A percentile compares a stretch with the other conserved stretches of the same genome.
Evolutionary conservation across 2,329 filamentous ascomycete genomes (phyloP).

Genomic region (Sordariomycetes sp.): DNA sequence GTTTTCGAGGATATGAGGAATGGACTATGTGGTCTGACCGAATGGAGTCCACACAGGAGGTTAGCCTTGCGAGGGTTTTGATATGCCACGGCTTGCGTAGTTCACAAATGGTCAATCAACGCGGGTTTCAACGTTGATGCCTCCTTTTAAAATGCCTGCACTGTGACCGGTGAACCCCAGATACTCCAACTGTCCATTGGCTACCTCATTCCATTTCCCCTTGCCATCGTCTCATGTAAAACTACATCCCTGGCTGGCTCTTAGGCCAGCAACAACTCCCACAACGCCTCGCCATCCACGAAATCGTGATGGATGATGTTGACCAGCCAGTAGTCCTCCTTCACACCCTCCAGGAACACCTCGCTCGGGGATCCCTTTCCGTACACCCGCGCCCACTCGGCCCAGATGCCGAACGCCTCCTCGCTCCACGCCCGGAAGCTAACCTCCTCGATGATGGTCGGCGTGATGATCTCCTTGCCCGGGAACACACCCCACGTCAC

Average conservation of each 20-base stretch:
- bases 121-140: neutral
- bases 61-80: too few relatives aligned
- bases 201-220: neutral
- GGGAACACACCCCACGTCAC: conserved; percentile 97
- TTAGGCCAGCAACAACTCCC: conserved; percentile 50
- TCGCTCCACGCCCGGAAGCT: conserved; percentile 91
- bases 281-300: conserved; percentile 59
- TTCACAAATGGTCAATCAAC: too few relatives aligned
- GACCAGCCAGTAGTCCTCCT: conserved; percentile 73
- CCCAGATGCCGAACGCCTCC: conserved; percentile 93
- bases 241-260: neutral
- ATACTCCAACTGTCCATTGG: neutral
- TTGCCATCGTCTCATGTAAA: neutral
- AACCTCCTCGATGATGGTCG: conserved; percentile 92
- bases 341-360: conserved; percentile 56
- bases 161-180: neutral
- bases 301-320: conserved; percentile 82
- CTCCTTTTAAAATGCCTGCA: neutral
- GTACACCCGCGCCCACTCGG: conserved; percentile 86
- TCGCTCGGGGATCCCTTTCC: conserved; percentile 61
- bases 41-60: too few relatives aligned
- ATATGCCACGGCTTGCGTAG: too few relatives aligned
- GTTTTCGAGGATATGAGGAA: too few relatives aligned
- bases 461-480: conserved; percentile 90
- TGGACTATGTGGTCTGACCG: too few relatives aligned